Evolutionary conservation across 805 yeast species (phyloP).

Genomic region (Nakazawaea wickerhamii): DNA sequence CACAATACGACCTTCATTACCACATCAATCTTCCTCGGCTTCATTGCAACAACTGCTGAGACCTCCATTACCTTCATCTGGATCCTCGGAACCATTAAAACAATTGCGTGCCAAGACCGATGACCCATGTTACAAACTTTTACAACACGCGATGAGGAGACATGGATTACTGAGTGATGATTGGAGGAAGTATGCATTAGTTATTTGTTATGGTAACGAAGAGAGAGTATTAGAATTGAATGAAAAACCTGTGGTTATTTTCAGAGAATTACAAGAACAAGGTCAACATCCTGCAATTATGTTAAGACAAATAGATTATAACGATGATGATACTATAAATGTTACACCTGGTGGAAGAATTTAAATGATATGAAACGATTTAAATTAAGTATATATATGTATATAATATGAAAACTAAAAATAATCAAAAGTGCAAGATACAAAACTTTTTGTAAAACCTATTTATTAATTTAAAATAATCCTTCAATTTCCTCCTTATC

Average conservation of each 20-base stretch:
- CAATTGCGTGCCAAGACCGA: constrained; percentile 82
- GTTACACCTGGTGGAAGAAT: constrained; percentile 13
- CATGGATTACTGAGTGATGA: constrained; percentile 74
- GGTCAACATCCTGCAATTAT: constrained; percentile 90
- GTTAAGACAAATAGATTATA: constrained; percentile 71
- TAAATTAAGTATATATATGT: neutral
- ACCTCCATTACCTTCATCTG: constrained; percentile 14
- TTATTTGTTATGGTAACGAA: constrained; percentile 86
- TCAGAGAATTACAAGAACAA: constrained; percentile 76
- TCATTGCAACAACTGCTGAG: constrained; percentile 9
- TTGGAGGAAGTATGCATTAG: constrained; percentile 84
- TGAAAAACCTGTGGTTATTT: constrained; percentile 83
- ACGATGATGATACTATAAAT: constrained; percentile 22
- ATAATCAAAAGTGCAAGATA: neutral
- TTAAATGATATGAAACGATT: neutral
- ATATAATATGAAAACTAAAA: neutral
- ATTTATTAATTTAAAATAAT: constrained; percentile 42
- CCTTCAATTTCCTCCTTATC: constrained; percentile 82
- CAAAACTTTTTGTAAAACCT: neutral
- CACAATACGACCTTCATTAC: constrained; percentile 11
- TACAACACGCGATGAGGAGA: constrained; percentile 84
- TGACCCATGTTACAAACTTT: constrained; percentile 83
- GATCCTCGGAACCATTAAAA: constrained; percentile 61
- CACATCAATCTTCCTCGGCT: constrained; percentile 6
- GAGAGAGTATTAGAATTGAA: constrained; percentile 78